Percentiles rank a stretch among this genome's conserved stretches.
Conservation (phyloP, 2,329 filamentous ascomycete genomes). For the Cadophora malorum region DNA sequence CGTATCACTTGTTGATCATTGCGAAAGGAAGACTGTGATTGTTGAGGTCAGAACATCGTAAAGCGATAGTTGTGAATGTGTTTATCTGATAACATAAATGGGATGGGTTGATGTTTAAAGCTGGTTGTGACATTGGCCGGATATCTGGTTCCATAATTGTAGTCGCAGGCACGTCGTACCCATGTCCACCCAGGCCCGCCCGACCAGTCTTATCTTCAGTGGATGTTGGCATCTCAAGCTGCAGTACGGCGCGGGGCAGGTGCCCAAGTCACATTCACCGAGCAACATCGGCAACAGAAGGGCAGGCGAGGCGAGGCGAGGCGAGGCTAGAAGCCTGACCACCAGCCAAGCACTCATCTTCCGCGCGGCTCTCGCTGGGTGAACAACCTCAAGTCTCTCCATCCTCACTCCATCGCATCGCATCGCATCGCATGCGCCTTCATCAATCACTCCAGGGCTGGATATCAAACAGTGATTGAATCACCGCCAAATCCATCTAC, state of each 20-base stretch:
- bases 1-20: conserved; percentile 34
- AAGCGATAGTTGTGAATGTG: conserved; percentile 9
- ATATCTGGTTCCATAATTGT: not conserved
- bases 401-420: not conserved
- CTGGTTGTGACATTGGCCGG: conserved; percentile 14
- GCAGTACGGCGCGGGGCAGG: conserved; percentile 3
- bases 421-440: conserved; percentile 22
- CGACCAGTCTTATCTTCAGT: not conserved
- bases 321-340: not conserved
- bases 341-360: conserved; percentile 13
- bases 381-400: not conserved
- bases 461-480: conserved; percentile 17
- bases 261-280: conserved; percentile 4
- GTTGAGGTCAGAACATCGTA: conserved; percentile 5
- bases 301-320: not conserved
- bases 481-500: conserved; percentile 1
- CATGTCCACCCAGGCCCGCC: not conserved
- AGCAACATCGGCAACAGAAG: not conserved
- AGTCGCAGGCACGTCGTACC: not conserved
- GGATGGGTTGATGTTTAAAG: conserved; percentile 8
- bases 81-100: conserved; percentile 21
- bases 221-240: conserved; percentile 1
- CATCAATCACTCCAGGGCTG: conserved; percentile 22
- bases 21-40: not conserved
- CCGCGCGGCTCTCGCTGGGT: conserved; percentile 17